phyloP scores from a whole-genome alignment of 1,139 yeast species.

The Pneumocystis jirovecii region DNA sequence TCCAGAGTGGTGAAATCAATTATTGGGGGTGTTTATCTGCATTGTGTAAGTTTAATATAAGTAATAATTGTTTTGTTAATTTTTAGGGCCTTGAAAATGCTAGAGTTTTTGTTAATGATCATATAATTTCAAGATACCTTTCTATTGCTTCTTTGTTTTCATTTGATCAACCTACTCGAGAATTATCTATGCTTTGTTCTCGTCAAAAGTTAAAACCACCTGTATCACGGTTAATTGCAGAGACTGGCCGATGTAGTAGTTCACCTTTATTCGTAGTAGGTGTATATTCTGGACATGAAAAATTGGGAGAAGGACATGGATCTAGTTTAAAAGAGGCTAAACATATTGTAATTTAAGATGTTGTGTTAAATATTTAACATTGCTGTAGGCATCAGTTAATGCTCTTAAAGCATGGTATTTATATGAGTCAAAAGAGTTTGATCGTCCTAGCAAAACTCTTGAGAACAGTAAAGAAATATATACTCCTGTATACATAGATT shows the following conservation, averaged over 20 bases:
- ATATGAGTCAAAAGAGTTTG: slow-evolving; percentile 57
- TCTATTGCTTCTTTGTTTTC: slow-evolving; percentile 60
- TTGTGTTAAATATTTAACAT: neutral
- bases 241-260: slow-evolving; percentile 75
- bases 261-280: slow-evolving; percentile 86
- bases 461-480: slow-evolving; percentile 9
- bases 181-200: slow-evolving; percentile 61
- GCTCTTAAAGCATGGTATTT: slow-evolving; percentile 86
- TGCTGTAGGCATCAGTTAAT: slow-evolving; percentile 74
- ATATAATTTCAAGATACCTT: slow-evolving; percentile 63
- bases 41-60: neutral
- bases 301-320: slow-evolving; percentile 92
- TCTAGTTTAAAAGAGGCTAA: slow-evolving; percentile 84
- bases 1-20: slow-evolving; percentile 56
- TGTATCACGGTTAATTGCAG: slow-evolving; percentile 70
- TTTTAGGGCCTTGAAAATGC: slow-evolving; percentile 48
- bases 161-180: slow-evolving; percentile 76
- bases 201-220: slow-evolving; percentile 68
- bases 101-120: slow-evolving; percentile 51
- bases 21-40: slow-evolving; percentile 39
- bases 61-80: slow-evolving; percentile 22
- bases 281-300: slow-evolving; percentile 66
- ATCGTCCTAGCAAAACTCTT: slow-evolving; percentile 43
- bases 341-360: neutral
- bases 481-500: slow-evolving; percentile 19